Evolutionary conservation across 495 filamentous ascomycete genomes (phyloP).

Genomic region (Podospora sp.): DNA sequence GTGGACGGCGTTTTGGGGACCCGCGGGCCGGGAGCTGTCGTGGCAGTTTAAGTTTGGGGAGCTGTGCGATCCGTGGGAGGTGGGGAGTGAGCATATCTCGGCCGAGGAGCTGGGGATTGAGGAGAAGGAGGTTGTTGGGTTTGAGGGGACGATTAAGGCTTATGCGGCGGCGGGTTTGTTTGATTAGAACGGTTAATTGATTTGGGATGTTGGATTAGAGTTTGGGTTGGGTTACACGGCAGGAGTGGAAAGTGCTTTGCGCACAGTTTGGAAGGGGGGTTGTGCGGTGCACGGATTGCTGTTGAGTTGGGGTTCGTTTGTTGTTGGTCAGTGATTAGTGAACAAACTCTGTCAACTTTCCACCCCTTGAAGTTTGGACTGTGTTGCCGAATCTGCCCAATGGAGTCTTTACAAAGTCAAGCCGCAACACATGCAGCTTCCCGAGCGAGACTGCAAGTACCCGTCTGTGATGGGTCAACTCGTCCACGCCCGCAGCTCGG

Average conservation of each 20-base stretch:
- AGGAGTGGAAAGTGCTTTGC: background rate
- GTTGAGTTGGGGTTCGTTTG: too few relatives aligned
- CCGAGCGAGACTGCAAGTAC: too few relatives aligned
- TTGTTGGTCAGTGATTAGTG: too few relatives aligned
- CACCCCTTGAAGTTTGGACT: too few relatives aligned
- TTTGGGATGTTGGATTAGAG: background rate
- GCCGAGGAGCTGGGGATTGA: conserved; percentile 25
- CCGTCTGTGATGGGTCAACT: too few relatives aligned
- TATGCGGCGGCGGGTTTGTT: conserved; percentile 11
- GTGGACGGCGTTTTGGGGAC: conserved; percentile 22
- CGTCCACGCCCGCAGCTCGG: too few relatives aligned
- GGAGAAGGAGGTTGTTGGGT: conserved; percentile 21
- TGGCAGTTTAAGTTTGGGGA: conserved; percentile 29
- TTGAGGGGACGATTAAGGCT: conserved; percentile 15
- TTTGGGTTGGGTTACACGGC: background rate
- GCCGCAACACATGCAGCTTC: too few relatives aligned
- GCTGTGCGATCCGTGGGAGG: conserved; percentile 24
- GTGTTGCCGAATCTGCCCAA: too few relatives aligned
- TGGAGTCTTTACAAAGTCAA: too few relatives aligned
- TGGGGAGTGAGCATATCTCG: conserved; percentile 11
- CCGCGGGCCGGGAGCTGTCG: conserved; percentile 19
- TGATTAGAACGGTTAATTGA: background rate
- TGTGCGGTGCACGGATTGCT: too few relatives aligned
- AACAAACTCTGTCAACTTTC: too few relatives aligned
- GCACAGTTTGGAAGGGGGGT: too few relatives aligned